Conservation (phyloP, 805 yeast species). For the Ogataea allantospora region DNA sequence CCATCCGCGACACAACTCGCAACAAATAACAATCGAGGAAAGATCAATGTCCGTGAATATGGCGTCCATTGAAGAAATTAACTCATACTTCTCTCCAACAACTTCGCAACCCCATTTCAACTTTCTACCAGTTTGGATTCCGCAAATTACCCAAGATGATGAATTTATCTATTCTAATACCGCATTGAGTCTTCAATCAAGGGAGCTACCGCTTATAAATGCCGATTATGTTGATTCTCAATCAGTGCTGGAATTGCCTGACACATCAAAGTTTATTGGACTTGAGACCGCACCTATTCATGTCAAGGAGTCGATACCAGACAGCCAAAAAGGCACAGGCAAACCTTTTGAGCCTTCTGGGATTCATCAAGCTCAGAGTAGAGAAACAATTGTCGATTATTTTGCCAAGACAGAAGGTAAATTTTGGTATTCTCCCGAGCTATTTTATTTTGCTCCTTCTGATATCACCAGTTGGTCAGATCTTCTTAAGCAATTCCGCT, state of each 20-base stretch:
- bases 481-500: constrained; percentile 46
- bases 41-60: constrained; percentile 18
- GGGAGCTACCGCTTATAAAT: constrained; percentile 52
- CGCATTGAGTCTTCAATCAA: constrained; percentile 57
- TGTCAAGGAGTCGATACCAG: constrained; percentile 11
- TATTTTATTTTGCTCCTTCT: constrained; percentile 57
- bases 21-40: constrained; percentile 1
- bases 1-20: constrained; percentile 6
- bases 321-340: constrained; percentile 9
- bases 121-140: constrained; percentile 55
- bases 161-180: constrained; percentile 59
- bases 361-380: neutral
- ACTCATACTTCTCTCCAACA: constrained; percentile 25
- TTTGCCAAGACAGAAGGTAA: constrained; percentile 15
- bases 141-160: constrained; percentile 54
- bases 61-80: constrained; percentile 28
- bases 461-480: constrained; percentile 64
- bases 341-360: constrained; percentile 1
- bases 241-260: constrained; percentile 34
- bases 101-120: constrained; percentile 27
- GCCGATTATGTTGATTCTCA: constrained; percentile 35
- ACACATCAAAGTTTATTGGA: constrained; percentile 21
- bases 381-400: constrained; percentile 13
- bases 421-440: constrained; percentile 31
- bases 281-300: constrained; percentile 23